These are phyloP conservation scores for Aspergillus clavatus DNA, from an alignment of 2,329 filamentous ascomycete genomes.

Conservation along the genomic window DNA sequence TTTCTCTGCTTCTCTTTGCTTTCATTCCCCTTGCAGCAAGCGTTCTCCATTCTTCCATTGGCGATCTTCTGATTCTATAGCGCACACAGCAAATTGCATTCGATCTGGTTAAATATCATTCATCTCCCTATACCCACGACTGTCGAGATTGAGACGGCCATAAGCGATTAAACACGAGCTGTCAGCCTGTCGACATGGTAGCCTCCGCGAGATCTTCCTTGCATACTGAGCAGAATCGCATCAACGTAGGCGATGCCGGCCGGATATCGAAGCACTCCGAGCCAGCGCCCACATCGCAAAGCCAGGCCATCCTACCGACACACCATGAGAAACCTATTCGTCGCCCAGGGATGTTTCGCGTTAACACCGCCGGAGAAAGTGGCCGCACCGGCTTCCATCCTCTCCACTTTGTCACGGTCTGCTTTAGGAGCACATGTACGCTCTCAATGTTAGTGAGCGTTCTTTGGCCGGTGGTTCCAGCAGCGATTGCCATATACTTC, in stretches of 20 bases:
- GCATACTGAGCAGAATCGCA: slow-evolving; percentile 6
- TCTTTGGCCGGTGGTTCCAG: slow-evolving; percentile 70
- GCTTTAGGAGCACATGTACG: slow-evolving; percentile 59
- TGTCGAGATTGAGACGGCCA: neutral
- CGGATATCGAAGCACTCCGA: slow-evolving; percentile 9
- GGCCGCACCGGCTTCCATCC: slow-evolving; percentile 63
- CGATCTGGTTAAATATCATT: neutral
- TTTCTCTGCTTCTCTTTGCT: neutral
- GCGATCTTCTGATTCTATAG: neutral
- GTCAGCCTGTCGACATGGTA: slow-evolving; percentile 11
- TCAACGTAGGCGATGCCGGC: neutral
- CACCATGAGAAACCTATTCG: slow-evolving; percentile 17
- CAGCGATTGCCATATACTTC: slow-evolving; percentile 62
- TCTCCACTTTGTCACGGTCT: slow-evolving; percentile 58
- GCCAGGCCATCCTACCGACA: slow-evolving; percentile 23
- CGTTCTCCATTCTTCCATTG: neutral
- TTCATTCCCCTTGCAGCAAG: too few species aligned
- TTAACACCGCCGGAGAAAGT: slow-evolving; percentile 56
- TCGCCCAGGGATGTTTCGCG: slow-evolving; percentile 27
- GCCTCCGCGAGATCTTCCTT: slow-evolving; percentile 10
- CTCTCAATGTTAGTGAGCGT: slow-evolving; percentile 63
- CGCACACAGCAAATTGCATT: neutral
- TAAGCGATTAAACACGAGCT: neutral
- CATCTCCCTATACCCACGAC: neutral
- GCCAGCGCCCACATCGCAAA: slow-evolving; percentile 12